phyloP scores from a whole-genome alignment of 345 rosid species.

The Nephelium lappaceum region DNA sequence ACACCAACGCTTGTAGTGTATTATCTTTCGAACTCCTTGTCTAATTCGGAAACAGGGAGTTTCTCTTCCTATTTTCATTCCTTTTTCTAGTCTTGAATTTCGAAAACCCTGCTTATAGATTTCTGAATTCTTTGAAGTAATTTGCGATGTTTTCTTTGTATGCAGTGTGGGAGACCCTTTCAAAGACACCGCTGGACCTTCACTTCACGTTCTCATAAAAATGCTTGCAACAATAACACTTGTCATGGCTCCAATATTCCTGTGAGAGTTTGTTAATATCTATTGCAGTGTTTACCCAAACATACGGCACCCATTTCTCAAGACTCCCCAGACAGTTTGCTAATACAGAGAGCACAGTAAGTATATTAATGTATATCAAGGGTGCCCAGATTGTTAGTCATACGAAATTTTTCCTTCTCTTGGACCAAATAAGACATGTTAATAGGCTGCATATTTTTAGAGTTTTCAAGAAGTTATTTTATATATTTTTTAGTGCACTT shows the following conservation, averaged over 20 bases:
- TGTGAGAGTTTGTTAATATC: constrained; percentile 34
- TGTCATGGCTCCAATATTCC: constrained; percentile 96
- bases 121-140: not conserved
- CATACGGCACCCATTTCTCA: constrained; percentile 12
- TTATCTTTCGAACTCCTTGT: not conserved
- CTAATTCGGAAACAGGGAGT: not conserved
- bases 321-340: constrained; percentile 13
- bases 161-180: constrained; percentile 99
- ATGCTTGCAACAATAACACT: constrained; percentile 92
- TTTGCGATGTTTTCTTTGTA: not conserved
- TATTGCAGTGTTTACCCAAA: not conserved
- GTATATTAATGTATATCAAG: constrained; percentile 24
- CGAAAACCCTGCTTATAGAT: not conserved
- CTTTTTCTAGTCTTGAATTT: not conserved
- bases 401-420: not conserved
- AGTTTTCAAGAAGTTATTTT: not conserved
- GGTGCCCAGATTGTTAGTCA: constrained; percentile 21
- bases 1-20: not conserved
- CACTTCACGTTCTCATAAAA: constrained; percentile 87
- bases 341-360: constrained; percentile 15
- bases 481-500: not conserved
- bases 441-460: not conserved
- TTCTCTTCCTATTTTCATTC: not conserved
- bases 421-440: constrained; percentile 15
- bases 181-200: constrained; percentile 98